Percentiles rank a stretch among this genome's conserved stretches.
phyloP scores from a whole-genome alignment of 192 early-diverging fungal genomes.

The Podila clonocystis region DNA sequence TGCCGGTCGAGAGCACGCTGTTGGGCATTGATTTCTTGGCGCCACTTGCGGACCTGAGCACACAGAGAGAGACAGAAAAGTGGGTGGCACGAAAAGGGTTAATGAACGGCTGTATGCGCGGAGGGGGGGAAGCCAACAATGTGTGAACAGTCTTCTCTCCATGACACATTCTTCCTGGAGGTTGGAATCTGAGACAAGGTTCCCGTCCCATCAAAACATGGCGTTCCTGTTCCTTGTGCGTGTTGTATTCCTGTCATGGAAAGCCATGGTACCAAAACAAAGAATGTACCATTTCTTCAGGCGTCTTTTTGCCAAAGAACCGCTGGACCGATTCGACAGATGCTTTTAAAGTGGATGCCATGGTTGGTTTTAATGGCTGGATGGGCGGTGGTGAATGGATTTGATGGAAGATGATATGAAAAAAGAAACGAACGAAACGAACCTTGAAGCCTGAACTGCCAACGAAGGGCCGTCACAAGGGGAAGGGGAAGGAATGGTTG shows the following conservation, averaged over 20 bases:
- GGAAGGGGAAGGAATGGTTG: no score
- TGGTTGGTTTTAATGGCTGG: background rate
- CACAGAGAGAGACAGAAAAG: background rate
- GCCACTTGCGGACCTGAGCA: conserved; percentile 91
- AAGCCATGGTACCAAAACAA: background rate
- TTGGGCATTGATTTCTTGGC: conserved; percentile 80
- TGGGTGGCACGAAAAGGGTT: background rate
- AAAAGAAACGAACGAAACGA: background rate
- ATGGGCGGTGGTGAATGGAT: background rate
- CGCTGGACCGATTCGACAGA: conserved; percentile 57
- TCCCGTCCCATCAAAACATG: no score
- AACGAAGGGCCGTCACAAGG: no score
- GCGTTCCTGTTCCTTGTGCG: no score
- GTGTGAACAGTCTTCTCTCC: background rate
- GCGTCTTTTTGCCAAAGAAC: conserved; percentile 69
- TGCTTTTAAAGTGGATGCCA: conserved; percentile 44
- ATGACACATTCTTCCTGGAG: background rate
- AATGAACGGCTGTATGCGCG: background rate
- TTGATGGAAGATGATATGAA: background rate
- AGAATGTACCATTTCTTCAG: conserved; percentile 64
- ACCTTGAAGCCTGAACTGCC: no score
- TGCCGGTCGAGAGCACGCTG: conserved; percentile 90
- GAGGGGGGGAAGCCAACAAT: no score
- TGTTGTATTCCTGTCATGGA: no score
- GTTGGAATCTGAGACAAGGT: no score